phyloP scores from a whole-genome alignment of 805 yeast genomes.

The Myxozyma neglecta region DNA sequence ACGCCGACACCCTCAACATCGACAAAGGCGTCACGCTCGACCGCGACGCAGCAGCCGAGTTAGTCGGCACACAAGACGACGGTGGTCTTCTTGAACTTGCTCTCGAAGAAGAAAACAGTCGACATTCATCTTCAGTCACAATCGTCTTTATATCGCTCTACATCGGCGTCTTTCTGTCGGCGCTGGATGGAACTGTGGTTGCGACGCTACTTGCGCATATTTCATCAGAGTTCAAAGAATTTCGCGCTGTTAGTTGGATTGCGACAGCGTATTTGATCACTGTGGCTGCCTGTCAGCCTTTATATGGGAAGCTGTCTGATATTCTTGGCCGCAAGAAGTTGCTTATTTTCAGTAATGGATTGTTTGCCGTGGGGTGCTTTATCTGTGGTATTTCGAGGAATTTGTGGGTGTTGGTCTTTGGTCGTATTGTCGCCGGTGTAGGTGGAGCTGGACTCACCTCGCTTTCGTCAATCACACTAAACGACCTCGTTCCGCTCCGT shows the following conservation, averaged over 20 bases:
- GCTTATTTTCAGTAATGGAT: constrained; percentile 45
- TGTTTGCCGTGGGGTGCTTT: constrained; percentile 54
- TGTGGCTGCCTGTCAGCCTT: constrained; percentile 73
- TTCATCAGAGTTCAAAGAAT: constrained; percentile 59
- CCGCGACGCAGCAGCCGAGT: constrained; percentile 15
- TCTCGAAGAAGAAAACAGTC: not conserved
- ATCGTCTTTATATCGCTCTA: constrained; percentile 43
- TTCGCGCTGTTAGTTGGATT: constrained; percentile 62
- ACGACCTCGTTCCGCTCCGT: constrained; percentile 66
- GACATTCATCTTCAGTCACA: constrained; percentile 37
- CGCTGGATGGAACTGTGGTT: constrained; percentile 55
- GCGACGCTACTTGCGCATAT: constrained; percentile 56
- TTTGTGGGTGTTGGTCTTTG: constrained; percentile 32
- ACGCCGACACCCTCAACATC: constrained; percentile 3
- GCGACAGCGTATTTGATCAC: constrained; percentile 73
- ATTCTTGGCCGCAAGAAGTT: constrained; percentile 49
- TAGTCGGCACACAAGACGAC: constrained; percentile 1
- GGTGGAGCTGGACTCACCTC: constrained; percentile 77
- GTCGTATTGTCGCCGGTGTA: constrained; percentile 67
- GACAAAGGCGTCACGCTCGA: constrained; percentile 13
- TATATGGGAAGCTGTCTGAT: constrained; percentile 72
- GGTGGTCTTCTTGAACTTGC: not conserved
- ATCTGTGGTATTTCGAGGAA: constrained; percentile 47
- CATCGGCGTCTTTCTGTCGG: constrained; percentile 53
- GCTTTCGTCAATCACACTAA: constrained; percentile 63